Conservation (phyloP, 306 rosid species). For the Leucaena leucocephala region DNA sequence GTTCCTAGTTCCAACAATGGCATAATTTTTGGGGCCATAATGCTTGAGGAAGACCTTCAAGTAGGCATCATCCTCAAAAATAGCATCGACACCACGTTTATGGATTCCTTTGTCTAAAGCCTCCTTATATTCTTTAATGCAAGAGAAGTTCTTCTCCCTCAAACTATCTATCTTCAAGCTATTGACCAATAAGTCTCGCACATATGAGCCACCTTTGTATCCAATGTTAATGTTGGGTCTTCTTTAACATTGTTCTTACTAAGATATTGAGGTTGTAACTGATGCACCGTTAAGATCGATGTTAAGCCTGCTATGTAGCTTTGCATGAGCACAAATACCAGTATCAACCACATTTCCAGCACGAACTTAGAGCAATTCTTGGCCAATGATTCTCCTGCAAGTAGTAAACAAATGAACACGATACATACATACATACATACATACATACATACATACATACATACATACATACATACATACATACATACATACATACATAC, state of each 20-base stretch:
- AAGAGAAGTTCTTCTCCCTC: not conserved
- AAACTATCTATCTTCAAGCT: not conserved
- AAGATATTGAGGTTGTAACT: slow-evolving; percentile 13
- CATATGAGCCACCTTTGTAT: not conserved
- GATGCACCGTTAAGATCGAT: slow-evolving; percentile 21
- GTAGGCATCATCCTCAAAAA: slow-evolving; percentile 35
- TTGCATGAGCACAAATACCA: slow-evolving; percentile 27
- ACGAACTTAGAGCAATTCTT: slow-evolving; percentile 30
- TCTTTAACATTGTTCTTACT: not conserved
- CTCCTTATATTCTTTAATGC: slow-evolving; percentile 6
- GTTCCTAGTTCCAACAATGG: slow-evolving; percentile 7
- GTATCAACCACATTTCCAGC: slow-evolving; percentile 14
- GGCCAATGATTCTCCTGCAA: slow-evolving; percentile 20
- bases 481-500: no score
- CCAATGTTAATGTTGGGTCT: not conserved
- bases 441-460: no score
- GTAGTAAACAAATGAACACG: no score
- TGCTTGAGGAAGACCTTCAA: slow-evolving; percentile 37
- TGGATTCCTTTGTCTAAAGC: slow-evolving; percentile 32
- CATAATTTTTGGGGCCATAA: slow-evolving; percentile 5
- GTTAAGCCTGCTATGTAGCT: slow-evolving; percentile 34
- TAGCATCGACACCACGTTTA: slow-evolving; percentile 39
- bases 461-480: no score
- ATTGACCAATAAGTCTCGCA: not conserved
- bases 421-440: no score